Conservation (phyloP, 2,329 filamentous ascomycete genomes). For the Epichloe festucae region DNA sequence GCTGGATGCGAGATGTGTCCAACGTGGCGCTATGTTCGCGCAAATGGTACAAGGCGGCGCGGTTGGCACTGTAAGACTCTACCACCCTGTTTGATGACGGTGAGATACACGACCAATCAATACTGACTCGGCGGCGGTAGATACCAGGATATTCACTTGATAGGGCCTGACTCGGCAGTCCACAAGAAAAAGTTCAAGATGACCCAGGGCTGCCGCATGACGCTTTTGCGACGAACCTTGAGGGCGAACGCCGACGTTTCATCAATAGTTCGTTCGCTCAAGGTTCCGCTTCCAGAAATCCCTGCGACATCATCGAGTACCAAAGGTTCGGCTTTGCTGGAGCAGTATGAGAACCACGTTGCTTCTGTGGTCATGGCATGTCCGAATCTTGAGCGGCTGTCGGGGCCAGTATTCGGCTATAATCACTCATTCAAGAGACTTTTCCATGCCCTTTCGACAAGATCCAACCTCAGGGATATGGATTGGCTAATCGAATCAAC, state of each 20-base stretch:
- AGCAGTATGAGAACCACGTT: slow-evolving; percentile 43
- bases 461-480: slow-evolving; percentile 42
- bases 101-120: too few species aligned
- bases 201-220: slow-evolving; percentile 37
- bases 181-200: slow-evolving; percentile 47
- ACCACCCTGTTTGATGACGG: not conserved
- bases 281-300: slow-evolving; percentile 34
- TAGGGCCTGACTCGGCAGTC: slow-evolving; percentile 40
- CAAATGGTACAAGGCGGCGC: slow-evolving; percentile 39
- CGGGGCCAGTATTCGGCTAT: slow-evolving; percentile 41
- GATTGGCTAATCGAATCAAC: slow-evolving; percentile 41
- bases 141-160: slow-evolving; percentile 45
- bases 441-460: slow-evolving; percentile 46
- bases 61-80: slow-evolving; percentile 33
- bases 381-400: slow-evolving; percentile 47
- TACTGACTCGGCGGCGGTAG: slow-evolving; percentile 15
- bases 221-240: slow-evolving; percentile 45
- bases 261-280: slow-evolving; percentile 41
- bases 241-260: slow-evolving; percentile 40
- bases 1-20: slow-evolving; percentile 50
- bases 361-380: slow-evolving; percentile 52
- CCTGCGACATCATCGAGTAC: slow-evolving; percentile 17
- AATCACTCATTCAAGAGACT: slow-evolving; percentile 43
- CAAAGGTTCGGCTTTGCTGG: slow-evolving; percentile 21
- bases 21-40: slow-evolving; percentile 36